Conservation (phyloP, 495 filamentous ascomycete species). For the Penicillium cinerascens region DNA sequence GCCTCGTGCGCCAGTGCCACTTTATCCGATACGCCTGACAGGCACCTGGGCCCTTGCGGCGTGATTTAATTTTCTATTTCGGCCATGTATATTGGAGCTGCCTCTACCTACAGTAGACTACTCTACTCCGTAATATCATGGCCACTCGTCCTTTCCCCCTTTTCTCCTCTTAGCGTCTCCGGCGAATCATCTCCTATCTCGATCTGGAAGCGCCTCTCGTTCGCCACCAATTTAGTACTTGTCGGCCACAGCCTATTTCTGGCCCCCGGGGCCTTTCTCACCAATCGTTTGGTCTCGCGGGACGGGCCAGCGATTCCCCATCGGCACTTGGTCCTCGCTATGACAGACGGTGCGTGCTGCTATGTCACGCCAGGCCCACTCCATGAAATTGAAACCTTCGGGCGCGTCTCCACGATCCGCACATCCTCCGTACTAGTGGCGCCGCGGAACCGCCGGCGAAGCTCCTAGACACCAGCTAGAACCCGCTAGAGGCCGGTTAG, state of each 20-base stretch:
- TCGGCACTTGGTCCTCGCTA: constrained; percentile 5
- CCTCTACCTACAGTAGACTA: no score
- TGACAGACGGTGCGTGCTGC: constrained; percentile 22
- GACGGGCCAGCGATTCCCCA: constrained; percentile 15
- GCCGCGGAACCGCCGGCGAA: constrained; percentile 8
- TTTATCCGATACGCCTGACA: constrained; percentile 3
- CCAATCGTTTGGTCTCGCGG: constrained; percentile 14
- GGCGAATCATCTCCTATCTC: not conserved
- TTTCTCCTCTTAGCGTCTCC: not conserved
- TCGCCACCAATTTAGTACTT: not conserved
- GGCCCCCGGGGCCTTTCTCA: not conserved
- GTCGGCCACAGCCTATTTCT: not conserved
- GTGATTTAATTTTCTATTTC: not conserved
- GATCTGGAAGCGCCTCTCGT: not conserved
- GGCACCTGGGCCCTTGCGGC: not conserved
- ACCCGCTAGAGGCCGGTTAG: constrained; percentile 21
- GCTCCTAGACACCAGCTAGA: constrained; percentile 17
- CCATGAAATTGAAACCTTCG: constrained; percentile 17
- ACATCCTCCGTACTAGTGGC: constrained; percentile 23
- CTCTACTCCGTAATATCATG: no score
- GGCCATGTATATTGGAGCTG: no score
- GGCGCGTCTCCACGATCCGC: constrained; percentile 26
- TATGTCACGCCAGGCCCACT: constrained; percentile 21
- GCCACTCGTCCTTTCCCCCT: not conserved
- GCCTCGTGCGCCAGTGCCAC: constrained; percentile 20